Evolutionary conservation across 768 basidiomycete genomes (phyloP).

Genomic region (Mycena floridula): DNA sequence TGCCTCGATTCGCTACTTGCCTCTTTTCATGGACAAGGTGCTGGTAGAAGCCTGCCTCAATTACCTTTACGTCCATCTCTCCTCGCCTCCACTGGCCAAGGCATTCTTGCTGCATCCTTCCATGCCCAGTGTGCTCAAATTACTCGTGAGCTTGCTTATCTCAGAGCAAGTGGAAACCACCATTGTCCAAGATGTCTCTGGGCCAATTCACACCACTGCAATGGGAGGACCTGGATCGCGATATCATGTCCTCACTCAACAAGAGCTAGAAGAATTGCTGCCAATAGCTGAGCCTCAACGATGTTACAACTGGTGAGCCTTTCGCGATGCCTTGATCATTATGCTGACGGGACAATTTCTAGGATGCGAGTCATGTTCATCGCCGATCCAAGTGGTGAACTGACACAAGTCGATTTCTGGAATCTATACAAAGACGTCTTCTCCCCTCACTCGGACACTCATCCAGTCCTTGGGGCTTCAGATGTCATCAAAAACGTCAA

Average conservation of each 20-base stretch:
- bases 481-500: slow-evolving; percentile 95
- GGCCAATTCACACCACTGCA: slow-evolving; percentile 51
- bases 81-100: slow-evolving; percentile 68
- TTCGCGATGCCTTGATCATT: background rate
- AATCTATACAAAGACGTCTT: slow-evolving; percentile 87
- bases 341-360: slow-evolving; percentile 4
- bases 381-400: slow-evolving; percentile 65
- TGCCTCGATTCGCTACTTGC: slow-evolving; percentile 65
- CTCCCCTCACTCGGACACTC: slow-evolving; percentile 46
- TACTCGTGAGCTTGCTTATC: slow-evolving; percentile 63
- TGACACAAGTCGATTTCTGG: slow-evolving; percentile 96
- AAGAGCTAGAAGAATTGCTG: slow-evolving; percentile 59
- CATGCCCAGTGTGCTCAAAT: slow-evolving; percentile 62
- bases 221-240: slow-evolving; percentile 39
- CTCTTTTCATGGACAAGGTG: slow-evolving; percentile 62
- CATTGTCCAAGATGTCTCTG: slow-evolving; percentile 57
- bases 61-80: slow-evolving; percentile 71
- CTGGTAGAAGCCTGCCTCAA: slow-evolving; percentile 69
- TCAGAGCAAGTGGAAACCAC: slow-evolving; percentile 69
- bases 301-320: slow-evolving; percentile 72
- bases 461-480: slow-evolving; percentile 70
- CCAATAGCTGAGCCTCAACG: slow-evolving; percentile 66
- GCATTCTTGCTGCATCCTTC: slow-evolving; percentile 67
- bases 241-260: slow-evolving; percentile 63
- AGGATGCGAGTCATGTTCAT: slow-evolving; percentile 95